These are phyloP conservation scores for Cladobotryum protrusum DNA, from an alignment of 2,329 filamentous ascomycete genomes.

Conservation along the genomic window DNA sequence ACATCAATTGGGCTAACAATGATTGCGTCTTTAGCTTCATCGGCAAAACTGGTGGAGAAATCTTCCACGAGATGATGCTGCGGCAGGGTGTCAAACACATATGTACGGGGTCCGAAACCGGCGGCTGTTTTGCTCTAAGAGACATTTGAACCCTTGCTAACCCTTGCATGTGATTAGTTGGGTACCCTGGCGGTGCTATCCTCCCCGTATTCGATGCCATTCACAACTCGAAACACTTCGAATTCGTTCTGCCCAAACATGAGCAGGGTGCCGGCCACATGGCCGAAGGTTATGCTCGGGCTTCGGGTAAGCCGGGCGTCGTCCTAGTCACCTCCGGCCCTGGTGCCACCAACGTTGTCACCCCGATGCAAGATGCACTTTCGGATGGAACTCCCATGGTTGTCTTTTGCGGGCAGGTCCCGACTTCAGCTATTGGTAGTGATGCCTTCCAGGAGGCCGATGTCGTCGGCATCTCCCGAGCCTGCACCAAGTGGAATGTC, in stretches of 20 bases:
- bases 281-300: conserved; percentile 94
- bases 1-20: conserved; percentile 6
- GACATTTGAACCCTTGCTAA: conserved; percentile 14
- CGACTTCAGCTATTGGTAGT: conserved; percentile 82
- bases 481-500: conserved; percentile 98
- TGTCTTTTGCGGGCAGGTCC: conserved; percentile 91
- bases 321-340: conserved; percentile 96
- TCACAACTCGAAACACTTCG: conserved; percentile 94
- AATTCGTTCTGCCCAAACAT: conserved; percentile 84
- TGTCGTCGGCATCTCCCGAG: conserved; percentile 84
- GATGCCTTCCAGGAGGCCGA: conserved; percentile 98
- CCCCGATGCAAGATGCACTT: conserved; percentile 91
- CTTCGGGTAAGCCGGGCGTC: conserved; percentile 91
- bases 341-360: conserved; percentile 93
- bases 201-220: conserved; percentile 98
- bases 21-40: conserved; percentile 58
- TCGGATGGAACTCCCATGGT: conserved; percentile 95
- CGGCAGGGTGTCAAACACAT: conserved; percentile 87
- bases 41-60: conserved; percentile 86
- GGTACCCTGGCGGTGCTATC: conserved; percentile 92
- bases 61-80: conserved; percentile 98
- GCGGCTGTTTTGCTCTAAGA: neutral
- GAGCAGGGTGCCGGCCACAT: conserved; percentile 98
- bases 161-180: conserved; percentile 44
- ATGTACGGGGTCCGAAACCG: conserved; percentile 54